Percentiles rank a stretch among this genome's conserved stretches.
Conservation (phyloP, 1,139 yeast genomes). For the Protomyces pachydermus region DNA sequence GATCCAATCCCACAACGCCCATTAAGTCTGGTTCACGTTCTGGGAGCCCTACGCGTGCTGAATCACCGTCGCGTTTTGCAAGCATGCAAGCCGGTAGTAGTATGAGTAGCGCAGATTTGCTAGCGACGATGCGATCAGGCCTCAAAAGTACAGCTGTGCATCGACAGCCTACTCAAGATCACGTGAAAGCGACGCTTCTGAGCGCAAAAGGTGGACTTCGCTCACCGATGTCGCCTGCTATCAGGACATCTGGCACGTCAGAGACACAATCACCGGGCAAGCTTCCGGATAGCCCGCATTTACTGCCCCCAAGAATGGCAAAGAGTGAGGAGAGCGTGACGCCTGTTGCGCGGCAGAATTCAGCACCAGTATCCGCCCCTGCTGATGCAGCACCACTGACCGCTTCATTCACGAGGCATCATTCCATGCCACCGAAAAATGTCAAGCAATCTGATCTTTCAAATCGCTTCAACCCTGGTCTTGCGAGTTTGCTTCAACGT, state of each 20-base stretch:
- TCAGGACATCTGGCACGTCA: not conserved
- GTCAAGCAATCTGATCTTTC: not conserved
- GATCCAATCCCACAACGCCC: not conserved
- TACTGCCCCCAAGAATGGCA: not conserved
- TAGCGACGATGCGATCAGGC: not conserved
- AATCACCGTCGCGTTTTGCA: not conserved
- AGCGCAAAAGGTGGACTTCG: not conserved
- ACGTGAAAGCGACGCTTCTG: not conserved
- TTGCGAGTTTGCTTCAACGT: not conserved
- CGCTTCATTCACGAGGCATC: not conserved
- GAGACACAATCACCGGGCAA: not conserved
- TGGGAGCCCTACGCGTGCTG: not conserved
- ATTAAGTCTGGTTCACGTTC: not conserved
- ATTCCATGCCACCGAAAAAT: not conserved
- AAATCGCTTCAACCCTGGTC: not conserved
- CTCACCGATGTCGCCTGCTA: not conserved
- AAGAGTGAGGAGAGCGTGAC: not conserved
- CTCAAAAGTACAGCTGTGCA: not conserved
- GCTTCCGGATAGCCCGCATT: not conserved
- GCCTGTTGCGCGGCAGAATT: not conserved
- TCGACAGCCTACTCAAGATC: not conserved
- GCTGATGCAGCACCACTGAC: not conserved
- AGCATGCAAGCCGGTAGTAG: not conserved
- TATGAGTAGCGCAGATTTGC: not conserved
- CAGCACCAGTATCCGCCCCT: not conserved